Evolutionary conservation across 1,284 basidiomycete species (phyloP).

Genomic region (Moniliophthora roreri): DNA sequence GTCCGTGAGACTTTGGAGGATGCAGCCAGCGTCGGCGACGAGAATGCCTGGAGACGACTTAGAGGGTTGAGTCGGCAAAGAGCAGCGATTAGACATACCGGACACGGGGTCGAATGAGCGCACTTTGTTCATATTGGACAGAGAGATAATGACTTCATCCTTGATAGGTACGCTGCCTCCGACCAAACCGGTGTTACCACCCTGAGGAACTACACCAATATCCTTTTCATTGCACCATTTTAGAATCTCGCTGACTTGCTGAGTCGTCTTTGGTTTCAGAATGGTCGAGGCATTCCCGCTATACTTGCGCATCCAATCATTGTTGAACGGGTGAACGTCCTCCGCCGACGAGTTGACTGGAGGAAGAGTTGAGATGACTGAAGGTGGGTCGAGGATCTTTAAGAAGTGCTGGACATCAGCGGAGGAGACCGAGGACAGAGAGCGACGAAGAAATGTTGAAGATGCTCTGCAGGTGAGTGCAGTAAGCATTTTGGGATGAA

Average conservation of each 20-base stretch:
- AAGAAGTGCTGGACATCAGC: slow-evolving; percentile 63
- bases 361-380: slow-evolving; percentile 66
- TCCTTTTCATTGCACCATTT: slow-evolving; percentile 79
- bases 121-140: slow-evolving; percentile 83
- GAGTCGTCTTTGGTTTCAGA: slow-evolving; percentile 84
- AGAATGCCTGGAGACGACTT: slow-evolving; percentile 52
- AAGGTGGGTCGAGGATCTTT: slow-evolving; percentile 55
- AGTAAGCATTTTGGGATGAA: background rate
- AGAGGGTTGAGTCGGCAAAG: slow-evolving; percentile 11
- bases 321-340: slow-evolving; percentile 84
- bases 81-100: slow-evolving; percentile 43
- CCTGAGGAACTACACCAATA: slow-evolving; percentile 93
- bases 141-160: slow-evolving; percentile 87
- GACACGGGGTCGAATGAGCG: slow-evolving; percentile 93
- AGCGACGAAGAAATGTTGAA: background rate
- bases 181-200: slow-evolving; percentile 97
- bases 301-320: slow-evolving; percentile 99
- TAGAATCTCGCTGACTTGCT: slow-evolving; percentile 87
- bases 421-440: slow-evolving; percentile 1
- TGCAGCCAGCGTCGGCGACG: slow-evolving; percentile 88
- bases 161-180: slow-evolving; percentile 93
- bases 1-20: slow-evolving; percentile 90
- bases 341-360: slow-evolving; percentile 47
- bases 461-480: background rate
- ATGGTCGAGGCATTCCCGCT: slow-evolving; percentile 83